Percentiles rank a stretch among this genome's conserved stretches.
phyloP scores from a whole-genome alignment of 345 rosid genomes.

The Hibiscus trionum region DNA sequence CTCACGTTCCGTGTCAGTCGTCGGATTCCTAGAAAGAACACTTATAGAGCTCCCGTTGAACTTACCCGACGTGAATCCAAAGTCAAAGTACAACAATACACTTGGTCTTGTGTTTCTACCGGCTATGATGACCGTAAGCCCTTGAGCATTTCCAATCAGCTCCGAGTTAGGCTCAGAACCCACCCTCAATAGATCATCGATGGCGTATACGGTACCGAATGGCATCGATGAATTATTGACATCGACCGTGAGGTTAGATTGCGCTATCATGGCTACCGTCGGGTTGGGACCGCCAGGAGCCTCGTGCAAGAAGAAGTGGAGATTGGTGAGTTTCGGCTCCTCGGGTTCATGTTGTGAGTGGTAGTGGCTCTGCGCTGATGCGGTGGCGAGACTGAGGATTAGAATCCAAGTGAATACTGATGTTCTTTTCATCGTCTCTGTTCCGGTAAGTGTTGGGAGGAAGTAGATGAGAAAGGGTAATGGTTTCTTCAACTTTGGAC shows the following conservation, averaged over 20 bases:
- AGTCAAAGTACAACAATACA: conserved; percentile 28
- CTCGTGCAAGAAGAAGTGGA: conserved; percentile 31
- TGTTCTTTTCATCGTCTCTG: background rate
- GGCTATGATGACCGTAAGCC: conserved; percentile 31
- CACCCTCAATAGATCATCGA: conserved; percentile 32
- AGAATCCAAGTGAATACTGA: background rate
- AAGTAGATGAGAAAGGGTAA: background rate
- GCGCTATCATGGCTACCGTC: conserved; percentile 22
- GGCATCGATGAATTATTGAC: conserved; percentile 2
- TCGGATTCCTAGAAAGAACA: background rate
- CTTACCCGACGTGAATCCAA: conserved; percentile 21
- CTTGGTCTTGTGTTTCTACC: conserved; percentile 11
- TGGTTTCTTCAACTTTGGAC: background rate
- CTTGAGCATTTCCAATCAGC: conserved; percentile 38
- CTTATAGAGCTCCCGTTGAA: background rate
- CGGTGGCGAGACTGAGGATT: background rate
- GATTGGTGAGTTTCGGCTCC: background rate
- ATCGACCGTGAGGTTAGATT: conserved; percentile 7
- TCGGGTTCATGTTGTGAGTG: background rate
- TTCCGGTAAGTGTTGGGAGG: background rate
- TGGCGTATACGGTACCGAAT: conserved; percentile 28
- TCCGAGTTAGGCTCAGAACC: conserved; percentile 30
- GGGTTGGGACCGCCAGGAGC: conserved; percentile 19
- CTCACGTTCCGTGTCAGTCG: background rate
- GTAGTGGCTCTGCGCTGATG: background rate